Evolutionary conservation across 495 filamentous ascomycete genomes (phyloP).

Genomic region (Penicillium subrubescens): DNA sequence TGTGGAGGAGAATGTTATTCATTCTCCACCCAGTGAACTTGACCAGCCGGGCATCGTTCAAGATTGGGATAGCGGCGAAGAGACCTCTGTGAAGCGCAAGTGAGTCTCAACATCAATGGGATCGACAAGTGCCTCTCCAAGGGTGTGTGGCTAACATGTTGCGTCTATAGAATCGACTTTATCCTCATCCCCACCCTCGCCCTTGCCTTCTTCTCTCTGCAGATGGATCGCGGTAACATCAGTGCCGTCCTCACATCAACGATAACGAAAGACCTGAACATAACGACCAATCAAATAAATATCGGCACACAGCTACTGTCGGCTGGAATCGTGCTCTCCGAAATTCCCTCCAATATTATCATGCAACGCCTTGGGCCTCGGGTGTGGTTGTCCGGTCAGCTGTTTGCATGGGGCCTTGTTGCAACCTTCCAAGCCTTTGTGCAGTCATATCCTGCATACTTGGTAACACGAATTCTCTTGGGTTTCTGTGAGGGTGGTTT

Average conservation of each 20-base stretch:
- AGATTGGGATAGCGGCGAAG: constrained; percentile 36
- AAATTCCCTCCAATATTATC: constrained; percentile 60
- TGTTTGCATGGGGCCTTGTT: constrained; percentile 61
- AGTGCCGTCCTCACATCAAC: constrained; percentile 51
- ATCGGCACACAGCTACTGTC: constrained; percentile 57
- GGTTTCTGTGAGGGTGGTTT: constrained; percentile 62
- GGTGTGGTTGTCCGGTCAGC: constrained; percentile 56
- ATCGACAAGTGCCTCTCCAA: background rate
- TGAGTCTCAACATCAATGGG: constrained; percentile 11
- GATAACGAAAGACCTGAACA: constrained; percentile 54
- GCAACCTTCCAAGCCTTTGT: constrained; percentile 62
- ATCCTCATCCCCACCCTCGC: constrained; percentile 55
- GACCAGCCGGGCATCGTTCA: constrained; percentile 26
- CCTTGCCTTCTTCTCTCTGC: constrained; percentile 60
- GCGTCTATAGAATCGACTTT: constrained; percentile 34
- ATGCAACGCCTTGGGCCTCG: constrained; percentile 57
- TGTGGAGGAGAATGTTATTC: constrained; percentile 13
- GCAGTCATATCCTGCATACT: constrained; percentile 49
- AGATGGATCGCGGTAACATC: constrained; percentile 57
- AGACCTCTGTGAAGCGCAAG: constrained; percentile 34
- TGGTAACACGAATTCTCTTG: constrained; percentile 55
- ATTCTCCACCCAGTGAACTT: constrained; percentile 18
- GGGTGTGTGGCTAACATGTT: background rate
- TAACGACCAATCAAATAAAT: constrained; percentile 61
- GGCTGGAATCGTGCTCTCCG: constrained; percentile 57